Percentiles rank a stretch among this genome's conserved stretches.
phyloP scores from a whole-genome alignment of 768 basidiomycete species.

The Aureoboletus auriporus region DNA sequence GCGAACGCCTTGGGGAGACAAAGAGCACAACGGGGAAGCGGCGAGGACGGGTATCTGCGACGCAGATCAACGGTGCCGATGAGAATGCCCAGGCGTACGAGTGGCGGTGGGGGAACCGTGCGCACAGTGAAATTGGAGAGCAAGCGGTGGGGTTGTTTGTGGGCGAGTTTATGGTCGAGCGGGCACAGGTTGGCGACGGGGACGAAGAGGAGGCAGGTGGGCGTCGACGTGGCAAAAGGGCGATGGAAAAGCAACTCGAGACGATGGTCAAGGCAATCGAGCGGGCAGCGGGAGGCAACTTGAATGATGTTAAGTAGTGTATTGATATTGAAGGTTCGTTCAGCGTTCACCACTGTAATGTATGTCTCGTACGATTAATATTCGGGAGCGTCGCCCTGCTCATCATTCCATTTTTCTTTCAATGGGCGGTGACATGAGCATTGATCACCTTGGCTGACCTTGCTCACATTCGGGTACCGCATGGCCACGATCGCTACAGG shows the following conservation, averaged over 20 bases:
- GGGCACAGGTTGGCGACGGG: slow-evolving; percentile 10
- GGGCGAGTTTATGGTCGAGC: slow-evolving; percentile 66
- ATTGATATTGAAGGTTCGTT: no score
- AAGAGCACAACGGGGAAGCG: slow-evolving; percentile 47
- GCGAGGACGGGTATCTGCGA: slow-evolving; percentile 48
- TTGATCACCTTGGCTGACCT: no score
- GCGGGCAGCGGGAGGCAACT: slow-evolving; percentile 58
- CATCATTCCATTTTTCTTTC: no score
- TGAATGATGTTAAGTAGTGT: slow-evolving; percentile 7
- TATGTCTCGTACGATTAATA: no score
- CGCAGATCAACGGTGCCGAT: slow-evolving; percentile 33
- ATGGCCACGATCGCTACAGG: no score
- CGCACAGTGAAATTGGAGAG: slow-evolving; percentile 83
- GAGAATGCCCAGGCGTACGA: slow-evolving; percentile 42
- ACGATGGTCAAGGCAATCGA: slow-evolving; percentile 35
- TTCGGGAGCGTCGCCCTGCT: no score
- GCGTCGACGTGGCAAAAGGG: slow-evolving; percentile 11
- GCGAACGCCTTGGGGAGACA: slow-evolving; percentile 48
- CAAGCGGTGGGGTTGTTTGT: slow-evolving; percentile 69
- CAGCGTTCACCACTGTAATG: no score
- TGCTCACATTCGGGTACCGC: no score
- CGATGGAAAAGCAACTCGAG: slow-evolving; percentile 26
- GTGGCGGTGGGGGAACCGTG: slow-evolving; percentile 83
- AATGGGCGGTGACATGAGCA: no score
- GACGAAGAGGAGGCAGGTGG: slow-evolving; percentile 11